These are phyloP conservation scores for Candida hispaniensis DNA, from an alignment of 805 yeast species.

Conservation along the genomic window DNA sequence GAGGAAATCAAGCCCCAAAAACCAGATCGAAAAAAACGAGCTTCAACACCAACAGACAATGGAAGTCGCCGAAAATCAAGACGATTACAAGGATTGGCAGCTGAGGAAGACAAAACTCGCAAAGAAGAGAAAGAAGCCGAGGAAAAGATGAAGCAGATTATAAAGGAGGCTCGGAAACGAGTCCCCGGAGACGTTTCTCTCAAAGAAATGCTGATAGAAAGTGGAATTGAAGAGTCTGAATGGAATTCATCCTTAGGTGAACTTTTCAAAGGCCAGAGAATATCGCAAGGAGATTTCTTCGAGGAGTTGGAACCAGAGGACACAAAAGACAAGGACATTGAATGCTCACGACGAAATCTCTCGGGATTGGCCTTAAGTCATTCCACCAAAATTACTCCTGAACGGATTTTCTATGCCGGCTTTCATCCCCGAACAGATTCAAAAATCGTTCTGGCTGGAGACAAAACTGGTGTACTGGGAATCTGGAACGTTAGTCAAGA, in stretches of 20 bases:
- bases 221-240: constrained; percentile 26
- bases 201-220: constrained; percentile 23
- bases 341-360: constrained; percentile 44
- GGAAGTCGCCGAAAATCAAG: constrained; percentile 66
- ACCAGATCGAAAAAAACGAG: constrained; percentile 22
- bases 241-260: constrained; percentile 31
- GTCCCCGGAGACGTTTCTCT: constrained; percentile 33
- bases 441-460: constrained; percentile 72
- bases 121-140: constrained; percentile 28
- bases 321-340: constrained; percentile 35
- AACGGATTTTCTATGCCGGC: constrained; percentile 59
- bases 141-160: constrained; percentile 22
- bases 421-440: constrained; percentile 66
- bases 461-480: constrained; percentile 76
- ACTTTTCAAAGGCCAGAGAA: constrained; percentile 23
- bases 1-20: constrained; percentile 36
- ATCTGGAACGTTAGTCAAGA: constrained; percentile 62
- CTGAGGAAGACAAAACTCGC: constrained; percentile 41
- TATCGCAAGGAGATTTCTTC: constrained; percentile 30
- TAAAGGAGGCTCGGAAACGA: constrained; percentile 35
- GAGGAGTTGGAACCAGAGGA: constrained; percentile 33
- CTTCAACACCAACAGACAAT: constrained; percentile 23
- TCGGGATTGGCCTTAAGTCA: constrained; percentile 41
- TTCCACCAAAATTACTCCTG: constrained; percentile 47
- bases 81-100: constrained; percentile 60